A percentile compares a stretch with the other conserved stretches of the same genome.
These are phyloP conservation scores for Dothideomycetidae sp. DNA, from an alignment of 2,329 filamentous ascomycete species.

Conservation along the genomic window DNA sequence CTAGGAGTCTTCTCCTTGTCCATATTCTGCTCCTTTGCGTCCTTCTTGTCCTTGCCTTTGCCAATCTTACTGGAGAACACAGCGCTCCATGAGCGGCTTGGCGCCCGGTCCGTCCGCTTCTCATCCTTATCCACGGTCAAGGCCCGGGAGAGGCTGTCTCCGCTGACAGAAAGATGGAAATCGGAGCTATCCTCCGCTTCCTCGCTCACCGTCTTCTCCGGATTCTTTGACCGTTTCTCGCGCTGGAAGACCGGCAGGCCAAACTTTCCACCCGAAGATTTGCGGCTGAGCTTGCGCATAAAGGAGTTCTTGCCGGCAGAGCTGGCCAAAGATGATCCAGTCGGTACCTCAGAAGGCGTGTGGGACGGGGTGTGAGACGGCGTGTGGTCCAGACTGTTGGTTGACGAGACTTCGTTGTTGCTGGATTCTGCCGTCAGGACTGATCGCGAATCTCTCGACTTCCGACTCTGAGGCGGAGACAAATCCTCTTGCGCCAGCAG, in stretches of 20 bases:
- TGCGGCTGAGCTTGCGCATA: slow-evolving; percentile 37
- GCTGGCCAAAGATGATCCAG: slow-evolving; percentile 15
- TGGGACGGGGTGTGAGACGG: slow-evolving; percentile 23
- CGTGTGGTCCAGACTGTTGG: slow-evolving; percentile 27
- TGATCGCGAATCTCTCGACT: slow-evolving; percentile 31
- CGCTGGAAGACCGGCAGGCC: slow-evolving; percentile 26
- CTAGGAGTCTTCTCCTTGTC: slow-evolving; percentile 28
- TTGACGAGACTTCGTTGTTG: slow-evolving; percentile 17
- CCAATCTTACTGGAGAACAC: slow-evolving; percentile 27
- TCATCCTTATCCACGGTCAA: slow-evolving; percentile 19
- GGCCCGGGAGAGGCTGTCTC: slow-evolving; percentile 19
- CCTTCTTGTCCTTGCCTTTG: slow-evolving; percentile 18
- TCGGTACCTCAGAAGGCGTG: slow-evolving; percentile 20
- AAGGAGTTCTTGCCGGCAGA: slow-evolving; percentile 30
- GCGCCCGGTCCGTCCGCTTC: slow-evolving; percentile 22
- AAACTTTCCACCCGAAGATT: slow-evolving; percentile 33
- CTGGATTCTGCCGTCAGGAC: slow-evolving; percentile 24
- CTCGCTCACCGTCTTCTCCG: slow-evolving; percentile 21
- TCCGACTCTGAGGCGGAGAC: slow-evolving; percentile 25
- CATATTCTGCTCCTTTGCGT: background rate
- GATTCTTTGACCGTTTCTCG: slow-evolving; percentile 10
- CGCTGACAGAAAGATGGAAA: slow-evolving; percentile 12
- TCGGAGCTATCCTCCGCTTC: slow-evolving; percentile 23
- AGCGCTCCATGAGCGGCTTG: slow-evolving; percentile 28
- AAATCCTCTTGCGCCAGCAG: slow-evolving; percentile 16